Base-by-base conservation (phyloP, 805 yeast species). In the Candida pseudoglaebosa region DNA sequence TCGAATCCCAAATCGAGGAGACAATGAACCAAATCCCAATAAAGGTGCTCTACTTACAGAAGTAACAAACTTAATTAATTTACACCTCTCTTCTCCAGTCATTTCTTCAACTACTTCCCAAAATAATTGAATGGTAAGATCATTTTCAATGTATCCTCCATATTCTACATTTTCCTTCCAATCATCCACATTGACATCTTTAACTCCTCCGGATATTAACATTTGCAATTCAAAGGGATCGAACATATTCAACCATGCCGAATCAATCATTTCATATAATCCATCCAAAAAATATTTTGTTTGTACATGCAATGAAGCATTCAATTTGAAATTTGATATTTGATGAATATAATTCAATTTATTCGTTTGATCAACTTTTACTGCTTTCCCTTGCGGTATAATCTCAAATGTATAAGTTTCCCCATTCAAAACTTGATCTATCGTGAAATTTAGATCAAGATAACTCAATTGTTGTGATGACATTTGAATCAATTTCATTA, bases 1-100 rank as follows among this genome's bases (percentile, higher is more conserved):
- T 28, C 86, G 59, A 34, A 93, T 82, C 1, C 95, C 95, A 59
- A 93, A 88, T 39, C 67, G 70, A 0, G 99, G 99, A 21, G 62
- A 65, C 34, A 88, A 67, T 3, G 81, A 77, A 10, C 74, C 70
- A 55, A 93, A 91, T 0, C 99, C 99, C 18, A 87, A 70, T 29
- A 93, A 66, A 1, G 99, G 99, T 0, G 95, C 96, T 43, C 90
- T 74, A 1, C 96, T 82, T 1, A 88, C 95, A 0, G 96, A 84
- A 0, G 98, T 93, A 19, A 87, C 96, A 65, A 91, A 93, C 55
- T 86, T 86, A 19, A 93, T 61, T 40, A 93, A 73, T 36, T 76
- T 74, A 15, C 78, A 69, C 44, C 78, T 70, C 40, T 88, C 86
- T n/a, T 71, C 73, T 2, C 74, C 65, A 1, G 70, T 56, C 71